Evolutionary conservation across 1,139 yeast species (phyloP).

Genomic region (Wickerhamomyces sp.): DNA sequence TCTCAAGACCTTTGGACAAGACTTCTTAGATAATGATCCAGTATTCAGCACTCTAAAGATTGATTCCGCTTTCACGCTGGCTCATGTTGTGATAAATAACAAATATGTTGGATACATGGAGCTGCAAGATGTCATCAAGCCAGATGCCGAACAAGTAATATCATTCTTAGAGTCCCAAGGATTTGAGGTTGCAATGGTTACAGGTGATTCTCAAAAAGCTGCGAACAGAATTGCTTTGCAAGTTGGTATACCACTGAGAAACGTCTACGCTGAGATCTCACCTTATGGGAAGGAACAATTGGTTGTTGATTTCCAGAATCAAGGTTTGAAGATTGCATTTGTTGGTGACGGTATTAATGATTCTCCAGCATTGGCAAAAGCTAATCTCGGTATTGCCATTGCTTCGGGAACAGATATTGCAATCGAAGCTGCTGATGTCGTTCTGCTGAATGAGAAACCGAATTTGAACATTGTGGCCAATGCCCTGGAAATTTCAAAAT

Average conservation of each 20-base stretch:
- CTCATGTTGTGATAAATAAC: conserved; percentile 48
- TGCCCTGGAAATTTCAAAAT: conserved; percentile 66
- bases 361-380: conserved; percentile 89
- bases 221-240: conserved; percentile 62
- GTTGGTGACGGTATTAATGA: conserved; percentile 97
- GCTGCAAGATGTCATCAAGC: conserved; percentile 64
- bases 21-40: conserved; percentile 19
- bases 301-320: conserved; percentile 50
- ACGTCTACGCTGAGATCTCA: conserved; percentile 71
- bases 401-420: conserved; percentile 95
- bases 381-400: conserved; percentile 87
- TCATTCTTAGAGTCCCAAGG: conserved; percentile 49
- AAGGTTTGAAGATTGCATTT: conserved; percentile 56
- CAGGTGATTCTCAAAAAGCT: conserved; percentile 73
- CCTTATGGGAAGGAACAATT: conserved; percentile 76
- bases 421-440: conserved; percentile 91
- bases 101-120: conserved; percentile 59
- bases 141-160: conserved; percentile 59
- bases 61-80: conserved; percentile 27
- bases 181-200: conserved; percentile 76
- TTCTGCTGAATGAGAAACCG: conserved; percentile 41
- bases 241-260: conserved; percentile 59
- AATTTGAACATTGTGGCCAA: conserved; percentile 58
- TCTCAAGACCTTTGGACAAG: conserved; percentile 36
- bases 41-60: conserved; percentile 16